Conservation (phyloP, 1,284 basidiomycete genomes). For the Papiliotrema fonsecae region DNA sequence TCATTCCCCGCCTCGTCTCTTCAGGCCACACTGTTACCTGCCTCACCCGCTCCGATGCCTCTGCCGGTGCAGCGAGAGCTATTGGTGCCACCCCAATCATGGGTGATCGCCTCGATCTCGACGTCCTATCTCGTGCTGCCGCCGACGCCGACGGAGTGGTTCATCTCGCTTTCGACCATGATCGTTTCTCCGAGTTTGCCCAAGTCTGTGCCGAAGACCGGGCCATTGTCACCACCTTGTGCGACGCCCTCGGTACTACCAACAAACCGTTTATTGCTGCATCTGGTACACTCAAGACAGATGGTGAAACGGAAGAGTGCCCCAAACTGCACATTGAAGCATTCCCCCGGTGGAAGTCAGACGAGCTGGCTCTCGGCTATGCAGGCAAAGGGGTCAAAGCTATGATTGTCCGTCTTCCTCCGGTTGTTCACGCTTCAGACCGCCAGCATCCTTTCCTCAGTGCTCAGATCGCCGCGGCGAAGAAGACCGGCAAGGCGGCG, state of each 20-base stretch:
- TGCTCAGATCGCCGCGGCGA: slow-evolving; percentile 9
- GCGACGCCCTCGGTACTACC: slow-evolving; percentile 17
- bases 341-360: slow-evolving; percentile 1
- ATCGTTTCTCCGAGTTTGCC: not conserved
- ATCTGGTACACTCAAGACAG: slow-evolving; percentile 4
- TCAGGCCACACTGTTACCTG: slow-evolving; percentile 19
- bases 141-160: slow-evolving; percentile 18
- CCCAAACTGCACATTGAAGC: too few species aligned
- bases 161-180: slow-evolving; percentile 14
- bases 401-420: slow-evolving; percentile 21
- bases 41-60: slow-evolving; percentile 13
- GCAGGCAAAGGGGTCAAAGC: slow-evolving; percentile 13
- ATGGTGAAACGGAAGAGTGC: slow-evolving; percentile 5
- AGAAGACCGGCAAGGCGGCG: slow-evolving; percentile 11
- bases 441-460: slow-evolving; percentile 16
- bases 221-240: slow-evolving; percentile 17
- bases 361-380: slow-evolving; percentile 2
- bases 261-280: slow-evolving; percentile 23
- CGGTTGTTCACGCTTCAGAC: slow-evolving; percentile 22
- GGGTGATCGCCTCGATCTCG: slow-evolving; percentile 12
- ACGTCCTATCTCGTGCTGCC: slow-evolving; percentile 11
- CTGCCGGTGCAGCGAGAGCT: slow-evolving; percentile 9
- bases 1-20: slow-evolving; percentile 14
- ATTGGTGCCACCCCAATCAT: slow-evolving; percentile 5
- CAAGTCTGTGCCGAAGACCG: not conserved